Base-by-base conservation (phyloP, 257 asterid genomes). In the Avicennia marina region DNA sequence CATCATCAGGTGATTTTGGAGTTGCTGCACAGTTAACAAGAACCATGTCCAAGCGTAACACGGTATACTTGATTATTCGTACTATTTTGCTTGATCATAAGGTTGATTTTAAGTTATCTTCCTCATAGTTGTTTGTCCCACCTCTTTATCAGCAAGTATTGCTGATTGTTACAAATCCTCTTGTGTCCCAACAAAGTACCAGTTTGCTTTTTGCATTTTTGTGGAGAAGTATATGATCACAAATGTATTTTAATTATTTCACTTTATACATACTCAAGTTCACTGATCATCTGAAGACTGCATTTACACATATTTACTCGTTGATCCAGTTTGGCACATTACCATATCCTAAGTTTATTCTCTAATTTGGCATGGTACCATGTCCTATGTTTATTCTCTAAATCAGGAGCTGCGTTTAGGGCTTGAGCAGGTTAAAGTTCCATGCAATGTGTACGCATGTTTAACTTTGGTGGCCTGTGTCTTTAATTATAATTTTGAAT, bases 21-120 rank as follows among this genome's bases (percentile, higher is more conserved):
- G 98, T 93, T 76, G 98, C 98, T 77, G 95, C 97, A 13, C 98
- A 93, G 78, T 78, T 93, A 71, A 88, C 98, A 63, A 86, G 97
- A 78, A 93, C 98, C 6, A 93, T 93, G 97, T 93, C 98, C 65
- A 93, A 93, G 76, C 96, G 97, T 51, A 93, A 93, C 80, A 89
- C 97, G 81, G 98, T 91, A 90, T 4, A 17, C 38, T 21, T 53
- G 60, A 56, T 10, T 61, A 29, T 68, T 60, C 43, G 2, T 56
- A 19, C 56, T 58, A 12, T 33, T 32, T 45, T 52, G 53, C 44
- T 16, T 60, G 19, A 42, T 64, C 47, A 43, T 36, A 2, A 11
- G 2, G 3, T 50, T n/a, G 53, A 51, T 53, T 46, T 44, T 17
- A 24, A 20, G 34, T 13, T 45, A 38, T 53, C 55, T 56, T 7